These are phyloP conservation scores for Capsicum pubescens DNA, from an alignment of 257 asterid genomes.

Conservation along the genomic window DNA sequence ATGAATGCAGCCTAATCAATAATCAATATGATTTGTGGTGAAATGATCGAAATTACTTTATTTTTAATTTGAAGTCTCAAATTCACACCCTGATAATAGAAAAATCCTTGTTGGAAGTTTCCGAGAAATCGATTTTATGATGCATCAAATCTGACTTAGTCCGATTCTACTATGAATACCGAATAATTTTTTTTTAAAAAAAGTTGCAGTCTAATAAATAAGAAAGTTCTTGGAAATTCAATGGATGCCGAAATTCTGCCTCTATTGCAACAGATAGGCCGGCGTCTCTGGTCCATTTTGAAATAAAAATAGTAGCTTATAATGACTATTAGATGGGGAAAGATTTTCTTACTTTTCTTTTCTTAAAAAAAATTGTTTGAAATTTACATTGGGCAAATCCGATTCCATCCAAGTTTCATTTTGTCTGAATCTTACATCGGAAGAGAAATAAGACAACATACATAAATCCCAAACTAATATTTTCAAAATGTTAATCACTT, in stretches of 20 bases:
- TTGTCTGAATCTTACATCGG: neutral
- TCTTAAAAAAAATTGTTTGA: neutral
- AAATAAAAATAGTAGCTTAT: neutral
- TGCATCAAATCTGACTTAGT: neutral
- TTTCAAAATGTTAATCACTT: neutral
- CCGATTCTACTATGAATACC: too few relatives aligned
- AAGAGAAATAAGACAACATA: neutral
- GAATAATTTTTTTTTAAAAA: rapidly evolving
- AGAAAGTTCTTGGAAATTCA: neutral
- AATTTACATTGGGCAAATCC: neutral
- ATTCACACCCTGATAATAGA: rapidly evolving
- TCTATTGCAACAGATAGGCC: neutral
- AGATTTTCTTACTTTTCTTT: neutral
- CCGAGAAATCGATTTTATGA: neutral
- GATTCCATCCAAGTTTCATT: neutral
- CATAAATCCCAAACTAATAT: neutral
- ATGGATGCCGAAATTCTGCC: neutral
- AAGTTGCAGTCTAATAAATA: neutral
- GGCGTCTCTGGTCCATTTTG: neutral
- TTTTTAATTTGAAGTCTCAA: neutral
- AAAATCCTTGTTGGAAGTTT: neutral
- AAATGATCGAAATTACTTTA: neutral
- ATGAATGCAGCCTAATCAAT: neutral
- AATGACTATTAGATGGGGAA: neutral
- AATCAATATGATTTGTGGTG: neutral